Evolutionary conservation across 129 eudicot species (phyloP).

Genomic region (Heracleum sosnowskyi): DNA sequence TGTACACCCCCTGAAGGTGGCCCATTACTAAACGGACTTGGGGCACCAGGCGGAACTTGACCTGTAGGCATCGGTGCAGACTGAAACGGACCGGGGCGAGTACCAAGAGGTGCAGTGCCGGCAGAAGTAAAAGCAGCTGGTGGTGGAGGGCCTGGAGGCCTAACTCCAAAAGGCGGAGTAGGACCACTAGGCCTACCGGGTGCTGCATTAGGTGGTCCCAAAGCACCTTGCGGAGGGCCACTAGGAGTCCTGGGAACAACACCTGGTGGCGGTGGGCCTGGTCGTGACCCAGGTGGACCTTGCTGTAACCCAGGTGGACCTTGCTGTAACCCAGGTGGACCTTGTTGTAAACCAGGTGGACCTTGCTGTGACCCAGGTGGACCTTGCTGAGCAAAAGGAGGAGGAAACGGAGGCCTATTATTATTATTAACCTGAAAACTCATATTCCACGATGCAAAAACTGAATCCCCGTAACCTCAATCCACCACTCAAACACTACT

Average conservation of each 20-base stretch:
- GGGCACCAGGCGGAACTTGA: constrained; percentile 29
- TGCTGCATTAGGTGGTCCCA: constrained; percentile 48
- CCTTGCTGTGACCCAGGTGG: constrained; percentile 14
- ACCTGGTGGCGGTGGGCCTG: constrained; percentile 80
- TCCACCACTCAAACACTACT: background rate
- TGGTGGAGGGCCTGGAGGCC: constrained; percentile 34
- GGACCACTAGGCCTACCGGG: constrained; percentile 50
- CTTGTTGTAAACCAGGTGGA: background rate
- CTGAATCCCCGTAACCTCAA: background rate
- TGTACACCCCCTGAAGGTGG: constrained; percentile 48
- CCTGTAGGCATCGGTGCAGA: constrained; percentile 34
- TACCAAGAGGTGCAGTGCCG: constrained; percentile 18
- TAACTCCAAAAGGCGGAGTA: constrained; percentile 52
- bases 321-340: constrained; percentile 34
- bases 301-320: constrained; percentile 38
- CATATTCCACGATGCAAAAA: background rate
- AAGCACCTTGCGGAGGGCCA: constrained; percentile 51
- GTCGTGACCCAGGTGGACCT: constrained; percentile 35
- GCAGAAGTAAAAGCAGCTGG: constrained; percentile 3
- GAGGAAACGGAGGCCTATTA: constrained; percentile 15
- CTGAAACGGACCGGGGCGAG: constrained; percentile 40
- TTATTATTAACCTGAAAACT: constrained; percentile 11
- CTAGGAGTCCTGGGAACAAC: constrained; percentile 1
- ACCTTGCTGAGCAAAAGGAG: constrained; percentile 67
- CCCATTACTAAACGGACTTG: constrained; percentile 60